phyloP scores from a whole-genome alignment of 768 basidiomycete species.

The Hericium rajendrae region DNA sequence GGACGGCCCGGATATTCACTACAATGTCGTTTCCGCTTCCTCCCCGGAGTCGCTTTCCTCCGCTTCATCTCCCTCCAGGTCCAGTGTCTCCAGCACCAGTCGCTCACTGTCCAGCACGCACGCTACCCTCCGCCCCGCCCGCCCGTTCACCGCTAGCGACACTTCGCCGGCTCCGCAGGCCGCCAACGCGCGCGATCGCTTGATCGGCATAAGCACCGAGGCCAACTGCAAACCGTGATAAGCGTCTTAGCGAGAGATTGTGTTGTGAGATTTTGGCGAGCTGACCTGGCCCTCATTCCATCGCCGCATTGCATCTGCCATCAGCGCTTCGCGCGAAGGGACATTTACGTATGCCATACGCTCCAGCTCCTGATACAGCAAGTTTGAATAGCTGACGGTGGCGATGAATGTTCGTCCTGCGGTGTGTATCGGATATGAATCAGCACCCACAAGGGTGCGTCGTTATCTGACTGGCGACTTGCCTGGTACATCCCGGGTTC shows the following conservation, averaged over 20 bases:
- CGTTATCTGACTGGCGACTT: slow-evolving; percentile 22
- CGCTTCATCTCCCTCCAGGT: slow-evolving; percentile 48
- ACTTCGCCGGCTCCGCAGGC: slow-evolving; percentile 43
- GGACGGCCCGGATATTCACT: neutral
- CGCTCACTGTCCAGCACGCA: slow-evolving; percentile 64
- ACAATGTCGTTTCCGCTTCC: neutral
- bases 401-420: slow-evolving; percentile 51
- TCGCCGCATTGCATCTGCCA: slow-evolving; percentile 42
- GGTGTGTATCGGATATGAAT: slow-evolving; percentile 2
- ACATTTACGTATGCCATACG: slow-evolving; percentile 41
- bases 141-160: slow-evolving; percentile 65
- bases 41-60: slow-evolving; percentile 17
- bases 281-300: slow-evolving; percentile 56
- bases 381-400: slow-evolving; percentile 50
- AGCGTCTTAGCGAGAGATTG: neutral
- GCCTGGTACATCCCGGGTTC: slow-evolving; percentile 39
- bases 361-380: slow-evolving; percentile 48
- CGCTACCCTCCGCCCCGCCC: slow-evolving; percentile 62
- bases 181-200: slow-evolving; percentile 44
- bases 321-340: slow-evolving; percentile 56
- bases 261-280: neutral
- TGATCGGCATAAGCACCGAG: slow-evolving; percentile 41
- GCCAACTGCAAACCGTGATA: slow-evolving; percentile 33
- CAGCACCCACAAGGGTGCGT: neutral
- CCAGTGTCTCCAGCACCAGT: slow-evolving; percentile 58